phyloP scores from a whole-genome alignment of 345 rosid species.

The Theobroma cacao region DNA sequence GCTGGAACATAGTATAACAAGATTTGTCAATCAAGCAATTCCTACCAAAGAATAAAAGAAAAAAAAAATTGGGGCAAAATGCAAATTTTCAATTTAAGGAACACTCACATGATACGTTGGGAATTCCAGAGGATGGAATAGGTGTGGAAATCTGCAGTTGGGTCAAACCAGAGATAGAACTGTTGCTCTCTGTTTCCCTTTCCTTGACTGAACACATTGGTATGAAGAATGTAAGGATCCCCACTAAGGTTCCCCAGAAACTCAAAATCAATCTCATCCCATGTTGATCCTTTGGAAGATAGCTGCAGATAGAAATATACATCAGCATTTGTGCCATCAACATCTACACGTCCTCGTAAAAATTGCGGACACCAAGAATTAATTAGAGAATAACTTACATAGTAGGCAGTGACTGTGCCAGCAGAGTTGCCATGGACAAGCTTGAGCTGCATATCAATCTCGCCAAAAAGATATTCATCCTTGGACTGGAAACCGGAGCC shows the following conservation, averaged over 20 bases:
- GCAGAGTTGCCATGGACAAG: slow-evolving; percentile 15
- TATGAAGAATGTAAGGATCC: slow-evolving; percentile 4
- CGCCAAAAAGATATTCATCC: slow-evolving; percentile 4
- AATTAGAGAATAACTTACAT: not conserved
- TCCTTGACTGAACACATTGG: slow-evolving; percentile 13
- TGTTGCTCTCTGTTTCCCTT: slow-evolving; percentile 9
- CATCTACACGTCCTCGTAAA: not conserved
- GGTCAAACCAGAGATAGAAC: slow-evolving; percentile 16
- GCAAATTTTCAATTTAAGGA: not conserved
- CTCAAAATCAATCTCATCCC: slow-evolving; percentile 17
- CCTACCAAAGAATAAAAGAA: not conserved
- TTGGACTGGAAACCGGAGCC: slow-evolving; percentile 17
- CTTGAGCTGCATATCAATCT: slow-evolving; percentile 17
- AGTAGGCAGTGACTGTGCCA: slow-evolving; percentile 13
- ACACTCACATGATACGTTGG: slow-evolving; percentile 10
- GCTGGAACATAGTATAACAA: not conserved
- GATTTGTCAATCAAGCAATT: not conserved
- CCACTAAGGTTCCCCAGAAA: slow-evolving; percentile 8
- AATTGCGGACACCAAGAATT: not conserved
- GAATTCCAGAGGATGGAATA: slow-evolving; percentile 13
- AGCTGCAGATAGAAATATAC: not conserved
- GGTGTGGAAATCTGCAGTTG: slow-evolving; percentile 6
- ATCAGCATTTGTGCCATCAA: not conserved
- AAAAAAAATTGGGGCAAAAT: not conserved
- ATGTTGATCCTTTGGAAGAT: slow-evolving; percentile 10